Percentiles rank a stretch among this genome's conserved stretches.
Conservation (phyloP, 2,329 filamentous ascomycete genomes). For the Neopestalotiopsis rosae region DNA sequence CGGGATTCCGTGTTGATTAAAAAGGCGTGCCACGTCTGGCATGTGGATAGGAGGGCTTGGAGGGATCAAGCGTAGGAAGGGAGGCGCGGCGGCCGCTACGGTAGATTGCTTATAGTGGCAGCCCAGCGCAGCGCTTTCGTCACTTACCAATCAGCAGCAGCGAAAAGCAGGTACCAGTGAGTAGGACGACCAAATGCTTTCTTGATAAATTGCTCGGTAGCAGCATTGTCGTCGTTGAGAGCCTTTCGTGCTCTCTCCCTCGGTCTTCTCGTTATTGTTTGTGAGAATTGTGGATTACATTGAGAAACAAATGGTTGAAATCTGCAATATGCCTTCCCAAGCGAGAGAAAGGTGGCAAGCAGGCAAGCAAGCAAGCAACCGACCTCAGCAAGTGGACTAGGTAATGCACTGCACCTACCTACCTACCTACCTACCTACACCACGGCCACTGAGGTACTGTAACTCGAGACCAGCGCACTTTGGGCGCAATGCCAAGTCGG, state of each 20-base stretch:
- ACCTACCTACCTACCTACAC: no score
- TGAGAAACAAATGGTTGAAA: not conserved
- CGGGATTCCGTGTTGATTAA: no score
- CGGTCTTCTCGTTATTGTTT: not conserved
- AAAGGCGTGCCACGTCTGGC: not conserved
- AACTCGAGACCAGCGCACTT: no score
- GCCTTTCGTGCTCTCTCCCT: not conserved
- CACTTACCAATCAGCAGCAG: conserved; percentile 16
- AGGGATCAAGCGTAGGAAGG: not conserved
- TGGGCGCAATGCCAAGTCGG: not conserved
- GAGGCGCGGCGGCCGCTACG: not conserved
- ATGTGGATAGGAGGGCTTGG: not conserved
- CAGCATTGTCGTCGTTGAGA: not conserved
- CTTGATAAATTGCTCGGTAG: not conserved
- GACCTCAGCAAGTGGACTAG: no score
- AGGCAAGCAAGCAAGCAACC: no score
- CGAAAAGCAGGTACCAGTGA: conserved; percentile 7
- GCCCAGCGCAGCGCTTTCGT: not conserved
- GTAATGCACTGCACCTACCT: no score
- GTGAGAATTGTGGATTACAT: not conserved
- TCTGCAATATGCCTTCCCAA: not conserved
- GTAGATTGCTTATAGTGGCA: not conserved
- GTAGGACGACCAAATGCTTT: conserved; percentile 9
- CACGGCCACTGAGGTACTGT: no score
- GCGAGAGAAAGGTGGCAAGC: not conserved